A percentile compares a stretch with the other conserved stretches of the same genome.
These are phyloP conservation scores for Cyclotella distinguenda DNA, from an alignment of 108 stramenopile species.

Conservation along the genomic window DNA sequence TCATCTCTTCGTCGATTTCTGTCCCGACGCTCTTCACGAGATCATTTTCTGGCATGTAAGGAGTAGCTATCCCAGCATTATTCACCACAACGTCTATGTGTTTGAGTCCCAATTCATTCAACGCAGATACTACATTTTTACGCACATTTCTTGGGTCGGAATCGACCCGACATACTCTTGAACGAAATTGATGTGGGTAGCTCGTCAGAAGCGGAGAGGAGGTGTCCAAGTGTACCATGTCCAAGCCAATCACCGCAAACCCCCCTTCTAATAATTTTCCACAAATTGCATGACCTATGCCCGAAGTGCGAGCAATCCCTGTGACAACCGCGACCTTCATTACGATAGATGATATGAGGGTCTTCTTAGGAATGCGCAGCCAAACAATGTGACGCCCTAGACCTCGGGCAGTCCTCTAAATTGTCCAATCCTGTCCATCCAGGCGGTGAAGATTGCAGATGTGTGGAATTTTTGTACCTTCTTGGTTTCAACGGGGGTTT, in stretches of 20 bases:
- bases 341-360: too few species aligned
- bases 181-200: conserved; percentile 8
- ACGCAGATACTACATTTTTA: conserved; percentile 7
- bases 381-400: too few species aligned
- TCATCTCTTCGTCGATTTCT: not conserved
- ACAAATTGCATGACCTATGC: conserved; percentile 23
- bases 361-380: too few species aligned
- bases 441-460: too few species aligned
- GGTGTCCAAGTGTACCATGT: not conserved
- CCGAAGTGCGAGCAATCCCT: conserved; percentile 2
- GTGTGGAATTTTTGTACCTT: too few species aligned
- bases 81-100: conserved; percentile 6
- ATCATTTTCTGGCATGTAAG: conserved; percentile 15
- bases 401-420: too few species aligned
- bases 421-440: too few species aligned
- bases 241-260: conserved; percentile 15
- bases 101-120: conserved; percentile 13
- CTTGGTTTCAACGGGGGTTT: too few species aligned
- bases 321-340: conserved; percentile 25
- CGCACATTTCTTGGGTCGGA: conserved; percentile 4
- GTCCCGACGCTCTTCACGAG: not conserved
- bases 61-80: conserved; percentile 13
- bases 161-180: conserved; percentile 14
- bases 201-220: conserved; percentile 5
- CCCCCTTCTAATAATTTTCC: conserved; percentile 1